Base-by-base conservation (phyloP, 129 eudicot genomes). In the Smallanthus sonchifolius region DNA sequence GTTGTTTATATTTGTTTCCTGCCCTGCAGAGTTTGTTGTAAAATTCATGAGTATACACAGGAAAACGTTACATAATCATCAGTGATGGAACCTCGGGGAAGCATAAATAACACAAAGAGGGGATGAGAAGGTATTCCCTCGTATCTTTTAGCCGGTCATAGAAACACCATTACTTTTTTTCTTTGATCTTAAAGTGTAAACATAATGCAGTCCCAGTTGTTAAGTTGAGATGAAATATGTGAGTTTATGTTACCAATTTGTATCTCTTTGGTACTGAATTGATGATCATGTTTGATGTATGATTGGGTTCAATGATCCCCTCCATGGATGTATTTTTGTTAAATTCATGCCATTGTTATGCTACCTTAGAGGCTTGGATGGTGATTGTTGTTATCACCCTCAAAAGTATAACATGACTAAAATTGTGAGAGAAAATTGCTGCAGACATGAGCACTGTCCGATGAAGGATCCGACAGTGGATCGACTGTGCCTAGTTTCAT, bases 11-110 rank as follows among this genome's bases (percentile, higher is more conserved):
- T 43, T 4, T 55, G 15, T 47, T 4, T 30, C 7, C 66, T 43
- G 24, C 62, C 65, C 10, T 79, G 85, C 94, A 91, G 97, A 91
- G 70, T 91, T 91, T 78, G 89, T 82, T 42, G 94, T 89, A 59
- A 91, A 91, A 73, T 85, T 91, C 76, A 91, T 91, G 93, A 86
- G 97, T 86, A 78, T 91, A 73, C 83, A 84, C 81, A 84, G 97
- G 77, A 91, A 88, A 82, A 87, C 77, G 47, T 81, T 77, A 59
- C 72, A 78, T 56, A 86, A 75, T 73, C 91, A 78, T 54, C 83
- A 84, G 75, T 77, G 75, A 77, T 34, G 75, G 63, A 73, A 7
- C 43, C 35, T 17, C 8, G 1, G 10, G 30, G 30, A 65, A 10
- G 47, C 72, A 47, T 30, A 78, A 70, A 61, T 61, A 71, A 78